Evolutionary conservation across 1,284 basidiomycete species (phyloP).

Genomic region (Earliella scabrosa): DNA sequence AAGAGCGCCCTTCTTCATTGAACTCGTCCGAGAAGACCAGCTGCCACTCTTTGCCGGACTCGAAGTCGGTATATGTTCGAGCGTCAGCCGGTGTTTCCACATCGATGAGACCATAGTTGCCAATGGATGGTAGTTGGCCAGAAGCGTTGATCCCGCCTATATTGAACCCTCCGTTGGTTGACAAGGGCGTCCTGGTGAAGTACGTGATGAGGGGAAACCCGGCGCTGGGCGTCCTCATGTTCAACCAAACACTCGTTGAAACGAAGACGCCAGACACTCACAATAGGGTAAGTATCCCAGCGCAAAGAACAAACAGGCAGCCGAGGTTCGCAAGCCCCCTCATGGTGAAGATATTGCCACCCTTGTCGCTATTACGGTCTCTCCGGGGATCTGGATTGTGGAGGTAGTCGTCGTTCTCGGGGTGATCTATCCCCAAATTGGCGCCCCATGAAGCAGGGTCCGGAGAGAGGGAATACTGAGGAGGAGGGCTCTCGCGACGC

Average conservation of each 20-base stretch:
- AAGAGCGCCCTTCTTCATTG: constrained; percentile 78
- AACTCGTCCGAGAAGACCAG: constrained; percentile 93
- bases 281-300: constrained; percentile 76
- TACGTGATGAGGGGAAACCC: constrained; percentile 84
- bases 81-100: constrained; percentile 69
- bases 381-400: constrained; percentile 81
- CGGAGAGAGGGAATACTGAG: constrained; percentile 73
- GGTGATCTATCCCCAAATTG: constrained; percentile 58
- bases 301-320: constrained; percentile 67
- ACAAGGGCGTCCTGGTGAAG: constrained; percentile 55
- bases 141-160: constrained; percentile 82
- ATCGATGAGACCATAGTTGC: constrained; percentile 79
- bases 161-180: constrained; percentile 72
- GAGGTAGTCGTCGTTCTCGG: constrained; percentile 71
- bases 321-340: constrained; percentile 81
- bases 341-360: constrained; percentile 70
- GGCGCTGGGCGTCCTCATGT: constrained; percentile 47
- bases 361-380: constrained; percentile 65
- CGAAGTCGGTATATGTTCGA: constrained; percentile 62
- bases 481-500: neutral
- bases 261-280: constrained; percentile 40
- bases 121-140: constrained; percentile 75
- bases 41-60: constrained; percentile 53
- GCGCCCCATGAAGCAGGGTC: constrained; percentile 77
- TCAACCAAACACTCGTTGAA: neutral